A percentile compares a stretch with the other conserved stretches of the same genome.
Evolutionary conservation across 345 rosid genomes (phyloP).

Genomic region (Hirschfeldia incana): DNA sequence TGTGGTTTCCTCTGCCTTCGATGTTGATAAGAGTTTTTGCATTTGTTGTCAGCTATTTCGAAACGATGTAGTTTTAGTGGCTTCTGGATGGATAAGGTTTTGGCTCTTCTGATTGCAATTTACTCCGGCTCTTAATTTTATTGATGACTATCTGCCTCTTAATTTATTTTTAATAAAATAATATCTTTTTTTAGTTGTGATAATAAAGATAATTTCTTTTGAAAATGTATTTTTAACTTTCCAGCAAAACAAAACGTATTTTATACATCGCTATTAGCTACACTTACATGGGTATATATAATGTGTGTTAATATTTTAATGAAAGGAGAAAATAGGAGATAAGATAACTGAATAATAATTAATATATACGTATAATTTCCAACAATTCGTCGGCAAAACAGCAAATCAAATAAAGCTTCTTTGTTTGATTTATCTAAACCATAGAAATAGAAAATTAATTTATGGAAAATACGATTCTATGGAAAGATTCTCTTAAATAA

Average conservation of each 20-base stretch:
- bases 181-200: neutral
- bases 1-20: neutral
- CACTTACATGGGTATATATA: too few relatives aligned
- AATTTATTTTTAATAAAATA: neutral
- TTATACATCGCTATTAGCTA: neutral
- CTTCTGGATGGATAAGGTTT: conserved; percentile 29
- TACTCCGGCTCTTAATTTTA: neutral
- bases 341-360: too few relatives aligned
- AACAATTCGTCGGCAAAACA: too few relatives aligned
- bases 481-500: neutral
- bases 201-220: neutral
- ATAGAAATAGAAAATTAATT: neutral
- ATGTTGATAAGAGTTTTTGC: conserved; percentile 34
- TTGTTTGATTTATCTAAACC: neutral
- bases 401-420: neutral
- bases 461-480: neutral
- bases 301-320: too few relatives aligned
- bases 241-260: too few relatives aligned
- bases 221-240: neutral
- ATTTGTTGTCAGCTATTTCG: neutral
- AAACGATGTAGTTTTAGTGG: neutral
- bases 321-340: too few relatives aligned
- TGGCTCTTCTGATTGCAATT: neutral
- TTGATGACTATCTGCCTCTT: neutral
- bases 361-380: too few relatives aligned